Conservation (phyloP, 78 protist genomes). For the Cavenderia fasciculata region DNA sequence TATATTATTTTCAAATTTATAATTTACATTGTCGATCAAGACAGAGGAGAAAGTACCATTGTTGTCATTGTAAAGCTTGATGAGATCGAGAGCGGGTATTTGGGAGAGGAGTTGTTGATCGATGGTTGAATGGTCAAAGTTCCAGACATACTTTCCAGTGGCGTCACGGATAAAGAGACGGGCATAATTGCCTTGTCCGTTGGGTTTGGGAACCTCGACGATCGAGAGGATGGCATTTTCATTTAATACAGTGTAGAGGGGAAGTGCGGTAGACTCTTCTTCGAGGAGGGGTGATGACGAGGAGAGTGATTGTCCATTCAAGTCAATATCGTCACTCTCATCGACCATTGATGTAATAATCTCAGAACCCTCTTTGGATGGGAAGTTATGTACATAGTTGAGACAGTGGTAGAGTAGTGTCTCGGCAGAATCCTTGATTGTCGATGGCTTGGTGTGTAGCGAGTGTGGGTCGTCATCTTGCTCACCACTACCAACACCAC, state of each 20-base stretch:
- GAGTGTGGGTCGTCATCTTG: constrained; percentile 3
- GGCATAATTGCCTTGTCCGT: constrained; percentile 17
- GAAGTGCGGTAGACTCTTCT: not conserved
- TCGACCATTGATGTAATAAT: constrained; percentile 44
- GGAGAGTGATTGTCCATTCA: not conserved
- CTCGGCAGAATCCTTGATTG: constrained; percentile 42
- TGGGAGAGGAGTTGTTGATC: not conserved
- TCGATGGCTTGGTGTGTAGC: not conserved
- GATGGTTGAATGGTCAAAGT: constrained; percentile 30
- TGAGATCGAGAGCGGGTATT: not conserved
- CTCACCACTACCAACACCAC: not conserved
- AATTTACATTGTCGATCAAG: not conserved
- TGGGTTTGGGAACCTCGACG: constrained; percentile 55
- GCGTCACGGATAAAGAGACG: constrained; percentile 73
- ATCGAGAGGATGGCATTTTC: constrained; percentile 60
- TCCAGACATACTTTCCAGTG: constrained; percentile 74
- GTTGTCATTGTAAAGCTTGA: not conserved
- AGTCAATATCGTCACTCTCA: constrained; percentile 8
- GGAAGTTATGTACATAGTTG: constrained; percentile 61
- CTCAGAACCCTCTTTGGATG: constrained; percentile 61
- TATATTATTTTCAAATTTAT: constrained; percentile 24
- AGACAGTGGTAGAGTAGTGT: constrained; percentile 42
- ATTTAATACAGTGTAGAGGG: constrained; percentile 42
- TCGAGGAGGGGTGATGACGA: not conserved
- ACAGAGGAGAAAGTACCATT: not conserved